Evolutionary conservation across 2,329 filamentous ascomycete species (phyloP).

Genomic region (Meredithiella fracta): DNA sequence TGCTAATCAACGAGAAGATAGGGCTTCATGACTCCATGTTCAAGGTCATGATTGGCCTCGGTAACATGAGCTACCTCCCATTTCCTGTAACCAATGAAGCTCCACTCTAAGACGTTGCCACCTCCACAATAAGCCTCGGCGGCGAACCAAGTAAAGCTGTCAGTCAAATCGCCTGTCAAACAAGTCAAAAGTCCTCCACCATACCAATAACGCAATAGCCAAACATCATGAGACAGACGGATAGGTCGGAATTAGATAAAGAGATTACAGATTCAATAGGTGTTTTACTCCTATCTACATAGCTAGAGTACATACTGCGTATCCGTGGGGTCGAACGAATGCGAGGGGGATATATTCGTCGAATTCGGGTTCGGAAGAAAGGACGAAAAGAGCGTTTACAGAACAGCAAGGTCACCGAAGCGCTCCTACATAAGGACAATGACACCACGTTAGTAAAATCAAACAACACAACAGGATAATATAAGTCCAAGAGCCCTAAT

Average conservation of each 20-base stretch:
- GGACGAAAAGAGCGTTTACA: slow-evolving; percentile 44
- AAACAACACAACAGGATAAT: neutral
- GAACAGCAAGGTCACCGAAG: slow-evolving; percentile 89
- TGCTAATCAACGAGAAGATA: too few species aligned
- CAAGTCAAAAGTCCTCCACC: neutral
- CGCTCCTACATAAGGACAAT: slow-evolving; percentile 54
- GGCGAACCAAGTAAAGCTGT: too few species aligned
- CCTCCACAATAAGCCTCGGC: too few species aligned
- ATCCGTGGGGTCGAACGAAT: slow-evolving; percentile 23
- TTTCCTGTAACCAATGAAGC: too few species aligned
- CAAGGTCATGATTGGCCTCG: too few species aligned
- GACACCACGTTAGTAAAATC: neutral
- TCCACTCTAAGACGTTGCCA: too few species aligned
- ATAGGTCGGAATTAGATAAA: neutral
- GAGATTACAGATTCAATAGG: slow-evolving; percentile 9
- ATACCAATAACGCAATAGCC: neutral
- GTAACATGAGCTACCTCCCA: too few species aligned
- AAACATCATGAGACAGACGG: neutral
- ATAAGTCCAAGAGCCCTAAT: neutral
- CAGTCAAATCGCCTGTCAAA: too few species aligned
- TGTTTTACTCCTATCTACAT: slow-evolving; percentile 42
- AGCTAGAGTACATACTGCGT: slow-evolving; percentile 26
- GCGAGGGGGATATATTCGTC: slow-evolving; percentile 18
- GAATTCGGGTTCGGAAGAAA: slow-evolving; percentile 1
- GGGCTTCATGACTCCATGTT: too few species aligned